A percentile compares a stretch with the other conserved stretches of the same genome.
Evolutionary conservation across 2,329 filamentous ascomycete species (phyloP).

Genomic region (Pseudocercospora ulei): DNA sequence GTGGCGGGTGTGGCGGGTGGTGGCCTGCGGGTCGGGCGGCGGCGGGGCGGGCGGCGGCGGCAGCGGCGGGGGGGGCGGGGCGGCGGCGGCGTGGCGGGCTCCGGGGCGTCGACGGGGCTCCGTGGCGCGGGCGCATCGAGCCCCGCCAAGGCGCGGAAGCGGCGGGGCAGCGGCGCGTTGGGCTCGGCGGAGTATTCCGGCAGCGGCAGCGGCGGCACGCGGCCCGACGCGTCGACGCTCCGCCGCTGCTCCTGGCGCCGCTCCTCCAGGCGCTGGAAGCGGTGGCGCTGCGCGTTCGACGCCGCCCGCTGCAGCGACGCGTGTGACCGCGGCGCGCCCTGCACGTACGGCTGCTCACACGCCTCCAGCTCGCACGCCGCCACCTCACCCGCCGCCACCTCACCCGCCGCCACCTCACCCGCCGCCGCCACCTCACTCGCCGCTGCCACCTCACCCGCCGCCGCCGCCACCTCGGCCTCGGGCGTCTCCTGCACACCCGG

Average conservation of each 20-base stretch:
- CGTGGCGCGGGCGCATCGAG: constrained; percentile 31
- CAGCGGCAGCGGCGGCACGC: constrained; percentile 69
- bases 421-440: constrained; percentile 25
- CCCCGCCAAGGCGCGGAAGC: constrained; percentile 34
- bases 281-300: constrained; percentile 60
- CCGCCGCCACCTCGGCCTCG: constrained; percentile 25
- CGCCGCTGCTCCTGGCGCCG: constrained; percentile 39
- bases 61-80: no score
- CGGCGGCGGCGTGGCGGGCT: no score
- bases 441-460: no score
- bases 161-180: constrained; percentile 34
- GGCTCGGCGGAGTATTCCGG: constrained; percentile 63
- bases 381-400: constrained; percentile 32
- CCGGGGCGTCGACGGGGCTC: no score
- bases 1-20: no score
- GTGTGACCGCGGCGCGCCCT: constrained; percentile 31
- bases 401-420: constrained; percentile 28
- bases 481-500: constrained; percentile 31
- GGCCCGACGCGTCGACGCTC: constrained; percentile 58
- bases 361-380: constrained; percentile 27
- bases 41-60: no score
- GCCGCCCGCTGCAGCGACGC: constrained; percentile 33
- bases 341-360: constrained; percentile 33
- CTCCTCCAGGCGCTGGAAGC: constrained; percentile 54
- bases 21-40: no score